A percentile compares a stretch with the other conserved stretches of the same genome.
Evolutionary conservation across 1,139 yeast species (phyloP).

Genomic region (Meyerozyma smithsonii): DNA sequence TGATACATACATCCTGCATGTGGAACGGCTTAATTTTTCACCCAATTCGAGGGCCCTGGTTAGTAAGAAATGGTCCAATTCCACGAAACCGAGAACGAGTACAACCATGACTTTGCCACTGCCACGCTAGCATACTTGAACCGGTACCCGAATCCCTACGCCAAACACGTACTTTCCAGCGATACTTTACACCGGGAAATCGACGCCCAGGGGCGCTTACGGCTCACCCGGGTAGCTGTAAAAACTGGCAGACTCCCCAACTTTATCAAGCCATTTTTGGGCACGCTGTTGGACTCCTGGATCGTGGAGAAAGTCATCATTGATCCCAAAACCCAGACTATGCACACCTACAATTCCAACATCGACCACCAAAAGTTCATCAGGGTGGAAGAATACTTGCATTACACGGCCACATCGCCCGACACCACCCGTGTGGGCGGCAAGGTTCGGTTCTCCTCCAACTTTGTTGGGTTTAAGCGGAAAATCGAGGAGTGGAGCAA

Average conservation of each 20-base stretch:
- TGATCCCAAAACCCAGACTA: slow-evolving; percentile 52
- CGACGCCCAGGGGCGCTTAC: slow-evolving; percentile 60
- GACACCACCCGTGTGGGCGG: slow-evolving; percentile 37
- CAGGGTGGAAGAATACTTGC: slow-evolving; percentile 73
- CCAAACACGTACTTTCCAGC: slow-evolving; percentile 80
- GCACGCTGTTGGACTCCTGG: slow-evolving; percentile 73
- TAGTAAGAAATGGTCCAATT: slow-evolving; percentile 55
- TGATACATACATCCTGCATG: not conserved
- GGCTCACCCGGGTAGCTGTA: slow-evolving; percentile 69
- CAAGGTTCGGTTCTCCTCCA: slow-evolving; percentile 69
- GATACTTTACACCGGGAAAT: slow-evolving; percentile 66
- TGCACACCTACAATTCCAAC: slow-evolving; percentile 76
- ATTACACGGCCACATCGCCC: slow-evolving; percentile 30
- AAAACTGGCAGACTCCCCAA: slow-evolving; percentile 80
- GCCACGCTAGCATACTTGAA: slow-evolving; percentile 78
- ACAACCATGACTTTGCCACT: slow-evolving; percentile 63
- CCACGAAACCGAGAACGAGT: slow-evolving; percentile 52
- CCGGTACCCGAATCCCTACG: slow-evolving; percentile 86
- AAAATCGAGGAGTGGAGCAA: slow-evolving; percentile 83
- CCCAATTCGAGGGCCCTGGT: not conserved
- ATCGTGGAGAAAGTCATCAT: slow-evolving; percentile 77
- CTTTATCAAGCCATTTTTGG: slow-evolving; percentile 76
- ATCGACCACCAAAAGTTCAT: slow-evolving; percentile 80
- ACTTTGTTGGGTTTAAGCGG: slow-evolving; percentile 64
- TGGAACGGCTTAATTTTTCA: not conserved